phyloP scores from a whole-genome alignment of 108 stramenopile species.

The Nitzschia palea region DNA sequence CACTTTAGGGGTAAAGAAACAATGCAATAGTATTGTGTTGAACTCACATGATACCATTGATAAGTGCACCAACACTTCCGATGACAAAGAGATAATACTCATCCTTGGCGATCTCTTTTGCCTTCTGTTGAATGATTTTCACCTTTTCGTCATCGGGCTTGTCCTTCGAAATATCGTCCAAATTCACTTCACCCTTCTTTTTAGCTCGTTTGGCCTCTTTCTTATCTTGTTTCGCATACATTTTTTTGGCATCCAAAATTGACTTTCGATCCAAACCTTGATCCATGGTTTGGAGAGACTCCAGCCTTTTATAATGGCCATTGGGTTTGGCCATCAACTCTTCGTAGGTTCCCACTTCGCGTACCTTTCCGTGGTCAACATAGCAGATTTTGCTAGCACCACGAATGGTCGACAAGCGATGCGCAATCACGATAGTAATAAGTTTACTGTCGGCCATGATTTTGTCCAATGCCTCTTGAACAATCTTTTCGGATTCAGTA shows the following conservation, averaged over 20 bases:
- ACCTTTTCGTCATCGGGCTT: background rate
- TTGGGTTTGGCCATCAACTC: conserved; percentile 59
- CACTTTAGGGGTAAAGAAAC: no score
- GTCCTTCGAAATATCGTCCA: background rate
- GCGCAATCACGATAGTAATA: conserved; percentile 73
- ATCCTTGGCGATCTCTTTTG: conserved; percentile 37
- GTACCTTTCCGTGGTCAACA: conserved; percentile 55
- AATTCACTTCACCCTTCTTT: background rate
- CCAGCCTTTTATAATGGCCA: conserved; percentile 43
- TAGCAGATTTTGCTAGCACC: conserved; percentile 84
- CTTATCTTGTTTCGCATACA: background rate
- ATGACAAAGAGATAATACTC: conserved; percentile 32
- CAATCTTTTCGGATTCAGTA: conserved; percentile 67
- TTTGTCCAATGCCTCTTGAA: conserved; percentile 76
- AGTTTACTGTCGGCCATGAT: conserved; percentile 39
- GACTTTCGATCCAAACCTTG: background rate
- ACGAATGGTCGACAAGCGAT: conserved; percentile 78
- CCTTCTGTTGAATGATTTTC: conserved; percentile 24
- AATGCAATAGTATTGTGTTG: no score
- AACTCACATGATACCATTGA: conserved; percentile 45
- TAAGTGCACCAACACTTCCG: conserved; percentile 52
- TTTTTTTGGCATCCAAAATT: background rate
- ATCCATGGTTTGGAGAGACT: conserved; percentile 39
- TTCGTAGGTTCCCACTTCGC: conserved; percentile 74
- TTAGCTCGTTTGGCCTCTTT: background rate